Base-by-base conservation (phyloP, 202 grass and related monocot species). In the Bolboschoenoplectus hybrid region DNA sequence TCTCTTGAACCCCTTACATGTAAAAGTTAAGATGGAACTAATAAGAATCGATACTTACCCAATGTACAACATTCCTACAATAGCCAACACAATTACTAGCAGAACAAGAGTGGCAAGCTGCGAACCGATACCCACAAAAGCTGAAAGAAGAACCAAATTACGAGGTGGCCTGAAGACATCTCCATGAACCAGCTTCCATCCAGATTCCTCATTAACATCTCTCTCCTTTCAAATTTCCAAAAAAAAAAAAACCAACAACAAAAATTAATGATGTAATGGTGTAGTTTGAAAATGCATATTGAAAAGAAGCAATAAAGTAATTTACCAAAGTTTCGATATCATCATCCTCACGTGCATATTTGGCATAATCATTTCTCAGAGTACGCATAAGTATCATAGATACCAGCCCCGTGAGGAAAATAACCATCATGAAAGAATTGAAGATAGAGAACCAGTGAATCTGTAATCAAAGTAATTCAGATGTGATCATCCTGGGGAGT, bases 381-480 rank as follows among this genome's bases (percentile, higher is more conserved):
- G 96, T 98, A 70, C 97, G 91, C 97, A 98, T 98, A 88, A 98
- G 87, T 90, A 98, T 96, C 97, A 98, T 96, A 67, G 97, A 98
- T 49, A 98, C 97, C 41, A 98, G 86, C 81, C 97, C 97, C 19
- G 97, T 96, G 47, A 98, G 89, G 82, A 98, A 98, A 81, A 98
- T 98, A 90, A 98, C 93, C 97, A 98, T 98, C 97, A 98, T 98
- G 66, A 98, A 98, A 67, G 97, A 98, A 90, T 98, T 98, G 89
- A 98, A 98, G 81, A 98, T 95, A 69, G 97, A 98, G 85, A 98
- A 96, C 97, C 97, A 98, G 55, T 98, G 97, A 83, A 98, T 98
- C 97, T 98, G 89, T 80, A 75, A 36, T 61, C 53, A 41, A 94
- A 80, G 58, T 39, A 39, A 88, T 47, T 26, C 17, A 88, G 51